Evolutionary conservation across 2,329 filamentous ascomycete genomes (phyloP), one percentile per base, ranked within the genome.

Genomic region (Phoma sp.): DNA sequence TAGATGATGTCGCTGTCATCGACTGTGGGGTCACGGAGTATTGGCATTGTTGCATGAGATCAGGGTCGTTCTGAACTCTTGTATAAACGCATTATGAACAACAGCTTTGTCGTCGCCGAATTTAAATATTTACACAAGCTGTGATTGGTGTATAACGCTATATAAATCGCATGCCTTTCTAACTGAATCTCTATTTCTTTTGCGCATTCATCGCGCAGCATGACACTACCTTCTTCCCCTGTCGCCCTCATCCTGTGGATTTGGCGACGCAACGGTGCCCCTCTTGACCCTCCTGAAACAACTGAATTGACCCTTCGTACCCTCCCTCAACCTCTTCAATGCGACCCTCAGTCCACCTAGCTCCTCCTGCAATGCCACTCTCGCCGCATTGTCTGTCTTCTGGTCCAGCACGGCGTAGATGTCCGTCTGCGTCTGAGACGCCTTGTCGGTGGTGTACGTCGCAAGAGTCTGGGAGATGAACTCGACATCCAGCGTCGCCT

Each of bases 401-500:
- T 86, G 84, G 72, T 99, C 95, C 13, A 99, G 80, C 71, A 95
- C 91, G 61, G 95, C 86, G 75, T 98, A 99, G 42, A 99, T 93
- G 72, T 93, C 86, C 64, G 89, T 89, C 78, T 98, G 95, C 11
- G 90, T 82, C 70, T 93, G 86, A 7, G 86, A 87, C 3, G 92
- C 91, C 45, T 86, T 83, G 52, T 96, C 89, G 0, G 91, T 95
- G 0, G 91, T 95, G 75, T 96, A 99, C 64, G 93, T 88, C 57
- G 86, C 90, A 30, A 99, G 83, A 4, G 93, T 97, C 78, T 99
- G 95, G 0, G 93, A 91, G 52, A 98, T 88, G 70, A 99, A 98
- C 75, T 99, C 95, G 1, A 97, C 93, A 69, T 99, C 95, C 1
- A 99, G 85, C 0, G 95, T 99, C 1, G 96, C 96, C 77, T 99